Base-by-base conservation (phyloP, 176 grass and related monocot genomes). In the Oryza meridionalis region DNA sequence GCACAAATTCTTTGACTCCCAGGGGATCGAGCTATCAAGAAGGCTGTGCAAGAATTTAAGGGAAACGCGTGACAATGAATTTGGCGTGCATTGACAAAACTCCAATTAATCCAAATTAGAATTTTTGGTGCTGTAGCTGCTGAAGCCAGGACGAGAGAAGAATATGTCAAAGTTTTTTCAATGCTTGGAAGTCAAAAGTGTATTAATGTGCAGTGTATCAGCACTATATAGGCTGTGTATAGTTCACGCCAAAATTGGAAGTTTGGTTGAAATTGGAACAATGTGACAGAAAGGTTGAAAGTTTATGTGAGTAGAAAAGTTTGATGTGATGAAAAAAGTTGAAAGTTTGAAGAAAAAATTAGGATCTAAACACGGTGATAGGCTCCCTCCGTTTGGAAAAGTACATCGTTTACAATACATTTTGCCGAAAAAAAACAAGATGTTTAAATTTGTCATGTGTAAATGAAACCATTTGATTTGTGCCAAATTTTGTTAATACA, bases 1-100 rank as follows among this genome's bases (percentile, higher is more conserved):
- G 59, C 68, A 37, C 81, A 58, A 12, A 50, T 73, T 50, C 44
- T 40, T 74, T 62, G 76, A 79, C 75, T 43, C 64, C 26, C 55
- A 53, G 51, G 81, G 75, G 21, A 22, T 61, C 5, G 7, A n/a
- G 53, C 17, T 61, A 59, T 19, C 53, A n/a, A 59, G 17, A 21
- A 22, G 2, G n/a, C 7, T 61, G 55, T n/a, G 55, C 55, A n/a
- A 22, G 55, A 61, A 61, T 22, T 22, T 22, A 81, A 81, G 31
- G 31, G 46, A 49, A 55, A 37, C 3, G 31, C 65, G 17, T 38
- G 7, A 46, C 61, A 37, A 73, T 63, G 69, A 43, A 22, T 8
- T 68, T 25, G 7, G 13, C 29, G 29, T 31, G 29, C 37, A 13
- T 82, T 73, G 81, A 82, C 81, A 61, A 53, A 16, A 65, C 49